Base-by-base conservation (phyloP, 805 yeast species). In the Hanseniaspora lindneri region DNA sequence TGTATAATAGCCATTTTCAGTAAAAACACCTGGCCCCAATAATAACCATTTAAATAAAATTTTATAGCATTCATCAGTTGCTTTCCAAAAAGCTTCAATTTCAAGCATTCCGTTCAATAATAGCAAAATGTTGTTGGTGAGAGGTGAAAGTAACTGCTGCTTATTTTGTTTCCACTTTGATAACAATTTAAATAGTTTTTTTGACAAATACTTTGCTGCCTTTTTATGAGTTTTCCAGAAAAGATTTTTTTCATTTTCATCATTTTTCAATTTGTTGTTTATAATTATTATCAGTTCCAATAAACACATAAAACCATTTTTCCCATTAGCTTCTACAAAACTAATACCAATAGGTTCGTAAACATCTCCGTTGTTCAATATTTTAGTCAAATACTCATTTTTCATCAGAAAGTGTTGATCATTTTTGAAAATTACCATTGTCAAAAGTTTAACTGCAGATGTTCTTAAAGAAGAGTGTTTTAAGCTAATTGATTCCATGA, bases 71-170 rank as follows among this genome's bases (percentile, higher is more conserved):
- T 64, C 63, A 49, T 79, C 80, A 19, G 66, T 69, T 54, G 71
- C 73, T 3, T 68, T 62, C 80, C 85, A 79, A 41, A 80, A 66
- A 16, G 70, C 66, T 52, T 75, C 73, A 37, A 68, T 61, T n/a
- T 60, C 58, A 14, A 74, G 68, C 24, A 80, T 54, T 0, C 64
- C 55, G 3, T 67, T 61, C 30, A 80, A 55, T 0, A 77, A 65
- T 13, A 71, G 69, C 54, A 81, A 54, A 11, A 79, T 69, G 13
- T 73, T 71, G 1, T 76, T 56, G 1, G 77, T 63, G 1, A 73
- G 51, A 5, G 68, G 56, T 0, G 81, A 46, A 5, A 46, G 20
- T 13, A 46, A 40, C 67, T 53, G 74, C 74, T 2, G 73, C 53
- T 2, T 47, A 27, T 23, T 30, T 40, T 39, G 39, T 14, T 33